These are phyloP conservation scores for Rhodotorula sp. DNA, from an alignment of 1,284 basidiomycete species.

Conservation along the genomic window DNA sequence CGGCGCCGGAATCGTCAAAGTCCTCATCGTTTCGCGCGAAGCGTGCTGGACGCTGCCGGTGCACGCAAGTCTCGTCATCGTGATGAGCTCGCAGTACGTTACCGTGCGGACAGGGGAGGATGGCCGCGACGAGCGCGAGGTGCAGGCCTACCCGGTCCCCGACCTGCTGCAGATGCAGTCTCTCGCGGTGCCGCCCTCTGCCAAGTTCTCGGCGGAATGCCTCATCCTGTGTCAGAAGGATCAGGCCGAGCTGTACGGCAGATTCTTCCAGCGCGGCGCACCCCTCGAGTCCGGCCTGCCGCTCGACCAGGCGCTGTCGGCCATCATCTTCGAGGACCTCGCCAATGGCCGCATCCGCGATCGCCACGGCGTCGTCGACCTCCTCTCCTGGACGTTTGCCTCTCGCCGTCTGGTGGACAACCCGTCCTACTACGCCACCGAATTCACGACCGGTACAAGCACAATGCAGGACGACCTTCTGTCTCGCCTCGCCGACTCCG, in stretches of 20 bases:
- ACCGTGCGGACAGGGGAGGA: slow-evolving; percentile 32
- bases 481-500: slow-evolving; percentile 68
- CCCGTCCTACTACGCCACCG: slow-evolving; percentile 75
- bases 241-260: slow-evolving; percentile 70
- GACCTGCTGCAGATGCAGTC: slow-evolving; percentile 92
- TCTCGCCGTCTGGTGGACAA: slow-evolving; percentile 70
- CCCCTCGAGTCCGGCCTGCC: slow-evolving; percentile 63
- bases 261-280: slow-evolving; percentile 80
- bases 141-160: slow-evolving; percentile 69
- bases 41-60: slow-evolving; percentile 83
- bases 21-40: slow-evolving; percentile 78
- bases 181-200: slow-evolving; percentile 59
- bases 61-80: slow-evolving; percentile 73
- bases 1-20: slow-evolving; percentile 73
- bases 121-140: slow-evolving; percentile 24
- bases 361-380: slow-evolving; percentile 71
- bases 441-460: background rate
- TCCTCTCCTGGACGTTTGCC: slow-evolving; percentile 78
- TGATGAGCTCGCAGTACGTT: slow-evolving; percentile 87
- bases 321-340: slow-evolving; percentile 25
- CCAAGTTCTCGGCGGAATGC: slow-evolving; percentile 62
- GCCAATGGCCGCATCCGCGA: slow-evolving; percentile 52
- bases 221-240: slow-evolving; percentile 84
- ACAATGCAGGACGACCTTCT: slow-evolving; percentile 57
- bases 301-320: slow-evolving; percentile 23